Evolutionary conservation across 805 yeast species (phyloP).

Genomic region (Metschnikowia bowlesiae): DNA sequence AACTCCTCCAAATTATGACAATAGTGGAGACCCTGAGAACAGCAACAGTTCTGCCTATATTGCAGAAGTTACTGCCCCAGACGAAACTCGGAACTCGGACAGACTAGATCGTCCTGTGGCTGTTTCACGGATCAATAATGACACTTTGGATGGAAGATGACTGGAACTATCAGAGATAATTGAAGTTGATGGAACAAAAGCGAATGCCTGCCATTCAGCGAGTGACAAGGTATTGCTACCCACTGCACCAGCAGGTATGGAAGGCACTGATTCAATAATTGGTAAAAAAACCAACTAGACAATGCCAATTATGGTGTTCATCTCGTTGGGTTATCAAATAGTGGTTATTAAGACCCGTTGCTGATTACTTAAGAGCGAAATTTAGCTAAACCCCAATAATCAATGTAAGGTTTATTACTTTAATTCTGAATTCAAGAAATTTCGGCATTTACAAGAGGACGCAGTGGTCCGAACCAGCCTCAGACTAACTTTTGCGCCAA

Average conservation of each 20-base stretch:
- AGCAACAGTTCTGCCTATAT: not conserved
- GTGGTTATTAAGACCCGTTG: not conserved
- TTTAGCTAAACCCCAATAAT: not conserved
- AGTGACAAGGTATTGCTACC: not conserved
- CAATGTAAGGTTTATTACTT: not conserved
- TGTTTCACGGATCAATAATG: not conserved
- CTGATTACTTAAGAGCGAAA: not conserved
- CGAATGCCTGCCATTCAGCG: not conserved
- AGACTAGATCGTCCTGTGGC: not conserved
- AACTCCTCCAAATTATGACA: conserved; percentile 33
- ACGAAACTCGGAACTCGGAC: not conserved
- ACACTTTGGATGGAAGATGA: not conserved
- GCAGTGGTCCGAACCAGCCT: not conserved
- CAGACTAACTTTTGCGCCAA: not conserved
- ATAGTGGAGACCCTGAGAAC: not conserved
- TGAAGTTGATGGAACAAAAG: not conserved
- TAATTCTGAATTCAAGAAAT: not conserved
- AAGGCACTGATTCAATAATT: not conserved
- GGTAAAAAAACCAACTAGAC: not conserved
- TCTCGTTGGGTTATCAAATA: not conserved
- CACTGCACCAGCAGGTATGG: not conserved
- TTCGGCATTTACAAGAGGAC: not conserved
- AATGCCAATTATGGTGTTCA: not conserved
- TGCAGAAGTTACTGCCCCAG: not conserved
- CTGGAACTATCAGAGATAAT: not conserved